Base-by-base conservation (phyloP, 2,329 filamentous ascomycete species). In the Didymella arachidicola region DNA sequence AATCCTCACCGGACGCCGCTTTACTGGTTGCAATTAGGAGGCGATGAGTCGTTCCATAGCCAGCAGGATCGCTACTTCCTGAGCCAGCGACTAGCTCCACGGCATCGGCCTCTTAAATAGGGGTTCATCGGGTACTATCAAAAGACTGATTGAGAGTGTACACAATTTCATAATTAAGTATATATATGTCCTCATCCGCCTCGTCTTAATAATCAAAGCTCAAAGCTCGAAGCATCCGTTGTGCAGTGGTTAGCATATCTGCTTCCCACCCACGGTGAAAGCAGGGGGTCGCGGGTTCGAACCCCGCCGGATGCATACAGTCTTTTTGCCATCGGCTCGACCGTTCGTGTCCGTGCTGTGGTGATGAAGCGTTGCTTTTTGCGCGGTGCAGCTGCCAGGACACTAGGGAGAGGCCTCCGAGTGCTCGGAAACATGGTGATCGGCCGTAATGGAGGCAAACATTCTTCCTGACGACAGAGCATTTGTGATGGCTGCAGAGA, bases 201-300 rank as follows among this genome's bases (percentile, higher is more conserved):
- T 0, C 4, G 14, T 11, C 18, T 18, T 41, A 25, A 41, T 25
- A 41, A 41, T 6, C 19, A 41, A 14, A 3, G 6, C 1, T 10
- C 10, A 32, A 43, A 66, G 6, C 1, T 10, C 10, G 26, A 43
- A 66, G 74, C 74, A 68, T 54, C 60, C 51, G 67, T 77, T 53
- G 74, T 65, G 65, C 70, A 77, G 75, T 77, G 75, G 75, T 75
- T 76, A 78, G 72, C 68, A 65, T 73, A 72, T 65, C 69, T 72
- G 72, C 72, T 76, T 77, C 75, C 74, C 75, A 77, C 58, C 57
- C 29, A 39, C 11, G 26, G 39, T 38, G 41, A 38, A n/a, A 57
- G 63, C 66, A 70, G 64, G 70, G 65, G 69, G 61, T 71, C 66
- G 64, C 53, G 69, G 63, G 73, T 76, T 75, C 73, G 62, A 74